These are phyloP conservation scores for Calendula officinalis DNA, from an alignment of 129 eudicot genomes.

Conservation along the genomic window DNA sequence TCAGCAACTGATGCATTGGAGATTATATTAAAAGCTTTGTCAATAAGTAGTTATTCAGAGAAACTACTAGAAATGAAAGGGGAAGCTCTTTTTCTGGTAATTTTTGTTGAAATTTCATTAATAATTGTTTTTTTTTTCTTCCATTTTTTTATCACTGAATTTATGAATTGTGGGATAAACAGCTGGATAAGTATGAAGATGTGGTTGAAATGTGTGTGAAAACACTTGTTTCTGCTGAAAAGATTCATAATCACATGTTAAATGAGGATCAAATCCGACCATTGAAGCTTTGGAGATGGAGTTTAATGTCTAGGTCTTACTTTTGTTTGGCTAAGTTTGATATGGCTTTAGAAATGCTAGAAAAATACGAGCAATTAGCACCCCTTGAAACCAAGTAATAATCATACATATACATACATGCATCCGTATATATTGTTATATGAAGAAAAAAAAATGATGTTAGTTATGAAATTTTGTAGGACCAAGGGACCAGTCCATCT, in stretches of 20 bases:
- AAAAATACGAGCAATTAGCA: constrained; percentile 49
- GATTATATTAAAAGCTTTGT: constrained; percentile 50
- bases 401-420: constrained; percentile 2
- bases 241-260: constrained; percentile 32
- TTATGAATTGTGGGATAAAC: constrained; percentile 22
- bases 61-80: constrained; percentile 77
- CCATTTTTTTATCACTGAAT: not conserved
- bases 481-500: constrained; percentile 32
- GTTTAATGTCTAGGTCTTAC: constrained; percentile 54
- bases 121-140: not conserved
- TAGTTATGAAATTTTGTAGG: constrained; percentile 28
- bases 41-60: constrained; percentile 70
- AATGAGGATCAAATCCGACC: constrained; percentile 30
- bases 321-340: constrained; percentile 76
- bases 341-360: constrained; percentile 57
- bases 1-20: constrained; percentile 58
- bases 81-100: constrained; percentile 69
- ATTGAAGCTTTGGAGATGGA: constrained; percentile 66
- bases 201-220: constrained; percentile 73
- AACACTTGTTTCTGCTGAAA: constrained; percentile 59
- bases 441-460: constrained; percentile 1
- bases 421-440: not conserved
- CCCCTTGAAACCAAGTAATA: constrained; percentile 44
- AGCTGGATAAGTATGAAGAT: constrained; percentile 72
- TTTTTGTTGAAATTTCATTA: constrained; percentile 14